Conservation (phyloP, 2,329 filamentous ascomycete species). For the Calonectria naviculata region DNA sequence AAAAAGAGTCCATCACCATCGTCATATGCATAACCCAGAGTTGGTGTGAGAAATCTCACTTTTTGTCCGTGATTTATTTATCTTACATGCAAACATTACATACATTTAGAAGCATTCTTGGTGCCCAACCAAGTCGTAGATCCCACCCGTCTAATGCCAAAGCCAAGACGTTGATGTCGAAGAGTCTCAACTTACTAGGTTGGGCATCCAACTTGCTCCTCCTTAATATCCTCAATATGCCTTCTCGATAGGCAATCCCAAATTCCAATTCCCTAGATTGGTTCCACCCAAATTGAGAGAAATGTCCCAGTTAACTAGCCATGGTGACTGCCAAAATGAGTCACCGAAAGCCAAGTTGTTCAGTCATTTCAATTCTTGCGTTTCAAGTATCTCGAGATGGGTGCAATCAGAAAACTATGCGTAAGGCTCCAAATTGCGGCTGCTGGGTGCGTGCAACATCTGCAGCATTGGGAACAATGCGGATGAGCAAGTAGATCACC, state of each 20-base stretch:
- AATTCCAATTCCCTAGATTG: not conserved
- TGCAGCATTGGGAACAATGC: not conserved
- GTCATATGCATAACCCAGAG: not conserved
- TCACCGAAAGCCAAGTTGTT: not conserved
- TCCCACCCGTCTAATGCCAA: not conserved
- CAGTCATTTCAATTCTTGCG: not conserved
- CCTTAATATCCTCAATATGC: not conserved
- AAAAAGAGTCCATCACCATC: not conserved
- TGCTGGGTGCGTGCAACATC: not conserved
- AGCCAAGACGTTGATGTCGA: not conserved
- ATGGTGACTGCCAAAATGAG: not conserved
- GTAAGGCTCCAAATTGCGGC: not conserved
- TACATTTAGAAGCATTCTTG: not conserved
- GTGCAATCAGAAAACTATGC: not conserved
- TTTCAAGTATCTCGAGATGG: not conserved
- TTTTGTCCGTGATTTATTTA: not conserved
- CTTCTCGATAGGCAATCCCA: not conserved
- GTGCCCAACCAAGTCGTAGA: not conserved
- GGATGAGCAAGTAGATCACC: not conserved
- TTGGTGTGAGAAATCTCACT: conserved; percentile 8
- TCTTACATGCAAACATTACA: not conserved
- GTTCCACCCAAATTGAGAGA: not conserved
- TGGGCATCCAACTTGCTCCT: not conserved
- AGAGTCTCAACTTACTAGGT: not conserved
- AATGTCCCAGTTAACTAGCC: not conserved